Percentiles rank a stretch among this genome's conserved stretches.
Conservation (phyloP, 2,329 filamentous ascomycete genomes). For the Ophiostoma sp. region DNA sequence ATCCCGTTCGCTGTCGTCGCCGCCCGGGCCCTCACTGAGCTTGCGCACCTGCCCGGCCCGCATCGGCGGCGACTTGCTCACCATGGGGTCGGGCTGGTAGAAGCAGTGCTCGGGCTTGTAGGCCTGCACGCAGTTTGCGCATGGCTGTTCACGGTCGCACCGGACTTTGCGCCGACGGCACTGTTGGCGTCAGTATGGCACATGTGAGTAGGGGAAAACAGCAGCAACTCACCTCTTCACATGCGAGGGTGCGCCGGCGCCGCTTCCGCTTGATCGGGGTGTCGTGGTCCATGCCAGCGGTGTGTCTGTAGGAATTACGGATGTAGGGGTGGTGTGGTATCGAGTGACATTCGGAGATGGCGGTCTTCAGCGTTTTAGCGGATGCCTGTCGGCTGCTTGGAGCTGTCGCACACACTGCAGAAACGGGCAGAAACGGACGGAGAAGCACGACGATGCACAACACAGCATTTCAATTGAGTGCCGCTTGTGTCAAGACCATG, state of each 20-base stretch:
- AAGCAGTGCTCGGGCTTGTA: slow-evolving; percentile 25
- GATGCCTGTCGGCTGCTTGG: not conserved
- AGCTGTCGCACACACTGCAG: not conserved
- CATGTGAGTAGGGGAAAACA: not conserved
- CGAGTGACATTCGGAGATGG: not conserved
- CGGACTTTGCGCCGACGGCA: slow-evolving; percentile 42
- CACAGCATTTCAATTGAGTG: not conserved
- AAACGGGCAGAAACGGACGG: not conserved
- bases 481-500: not conserved
- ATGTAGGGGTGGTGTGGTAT: not conserved
- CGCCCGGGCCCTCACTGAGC: slow-evolving; percentile 18
- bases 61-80: slow-evolving; percentile 20
- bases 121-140: slow-evolving; percentile 39
- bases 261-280: slow-evolving; percentile 26
- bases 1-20: slow-evolving; percentile 15
- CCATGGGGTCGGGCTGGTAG: slow-evolving; percentile 27
- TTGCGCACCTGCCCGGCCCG: slow-evolving; percentile 19
- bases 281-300: slow-evolving; percentile 18
- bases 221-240: slow-evolving; percentile 31
- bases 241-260: slow-evolving; percentile 33
- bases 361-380: not conserved
- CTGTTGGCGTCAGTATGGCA: slow-evolving; percentile 24
- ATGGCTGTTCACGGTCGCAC: slow-evolving; percentile 40
- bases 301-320: not conserved
- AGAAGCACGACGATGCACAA: not conserved